Evolutionary conservation across 2,329 filamentous ascomycete species (phyloP), one percentile per base, ranked within the genome.

Genomic region (Botrytis fabae): DNA sequence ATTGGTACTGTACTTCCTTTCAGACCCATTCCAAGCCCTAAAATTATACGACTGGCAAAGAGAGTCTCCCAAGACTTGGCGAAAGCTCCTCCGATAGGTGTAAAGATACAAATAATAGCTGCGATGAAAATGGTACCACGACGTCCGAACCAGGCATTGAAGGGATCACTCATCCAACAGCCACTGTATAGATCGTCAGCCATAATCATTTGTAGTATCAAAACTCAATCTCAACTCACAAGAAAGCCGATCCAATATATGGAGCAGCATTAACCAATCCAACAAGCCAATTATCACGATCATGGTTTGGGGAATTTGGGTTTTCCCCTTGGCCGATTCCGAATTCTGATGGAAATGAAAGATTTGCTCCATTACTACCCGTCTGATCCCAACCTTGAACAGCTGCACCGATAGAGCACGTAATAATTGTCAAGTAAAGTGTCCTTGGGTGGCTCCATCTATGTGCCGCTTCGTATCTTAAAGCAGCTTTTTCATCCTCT

Each of bases 71-170:
- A 92, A 60, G 81, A 87, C 74, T 90, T 88, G 2, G 85, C 84
- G 12, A 88, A 76, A 1, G 85, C 90, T 75, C 85, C 86, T 48
- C 89, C 89, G 74, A 92, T 87, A 0, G 88, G 87, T 2, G 89
- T 83, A 22, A 76, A 81, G 77, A 73, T 83, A 75, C 40, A 81
- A 77, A 74, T 92, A 73, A 92, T 92, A 63, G 91, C 93, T 9
- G 92, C 90, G 73, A 93, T 83, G 81, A 94, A 95, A 75, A 95
- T 94, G 28, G 90, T 91, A 71, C 90, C 90, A 20, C 91, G 85
- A 74, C 91, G 88, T 22, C 90, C 91, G 73, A 92, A 88, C 78
- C 83, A 87, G 75, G 89, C 48, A 79, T 92, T 92, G 35, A 88
- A 78, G 6, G 90, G 90, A 75, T 93, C 91, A 0, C 90, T 90